Evolutionary conservation across 352 stramenopile genomes (phyloP).

Genomic region (Globisporangium spiculum): DNA sequence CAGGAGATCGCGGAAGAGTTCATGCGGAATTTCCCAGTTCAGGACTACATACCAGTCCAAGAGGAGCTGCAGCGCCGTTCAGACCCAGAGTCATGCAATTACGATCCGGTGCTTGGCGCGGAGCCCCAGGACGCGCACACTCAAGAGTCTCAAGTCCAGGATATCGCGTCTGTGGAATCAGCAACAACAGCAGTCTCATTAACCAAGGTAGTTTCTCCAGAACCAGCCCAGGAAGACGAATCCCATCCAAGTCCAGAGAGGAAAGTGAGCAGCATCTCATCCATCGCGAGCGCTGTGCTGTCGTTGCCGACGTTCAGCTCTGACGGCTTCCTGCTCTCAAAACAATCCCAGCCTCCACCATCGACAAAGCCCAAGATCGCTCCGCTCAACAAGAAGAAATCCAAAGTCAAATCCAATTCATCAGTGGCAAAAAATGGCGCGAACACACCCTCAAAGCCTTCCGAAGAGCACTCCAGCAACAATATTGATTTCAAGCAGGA

Average conservation of each 20-base stretch:
- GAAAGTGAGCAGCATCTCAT: slow-evolving; percentile 20
- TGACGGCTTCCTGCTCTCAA: slow-evolving; percentile 26
- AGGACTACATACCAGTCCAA: slow-evolving; percentile 61
- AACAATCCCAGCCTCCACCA: slow-evolving; percentile 21
- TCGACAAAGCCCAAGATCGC: slow-evolving; percentile 24
- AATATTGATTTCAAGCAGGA: slow-evolving; percentile 31
- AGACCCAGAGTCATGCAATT: too few species aligned
- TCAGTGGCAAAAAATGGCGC: slow-evolving; percentile 1
- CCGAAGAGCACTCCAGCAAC: not conserved
- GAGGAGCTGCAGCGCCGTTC: not conserved
- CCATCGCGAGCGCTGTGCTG: slow-evolving; percentile 48
- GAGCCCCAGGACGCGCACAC: too few species aligned
- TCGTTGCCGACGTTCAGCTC: slow-evolving; percentile 46
- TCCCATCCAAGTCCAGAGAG: not conserved
- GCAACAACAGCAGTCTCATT: not conserved
- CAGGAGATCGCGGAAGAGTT: slow-evolving; percentile 53
- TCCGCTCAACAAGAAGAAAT: slow-evolving; percentile 5
- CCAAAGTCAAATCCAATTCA: not conserved
- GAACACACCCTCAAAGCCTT: slow-evolving; percentile 4
- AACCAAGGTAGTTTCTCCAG: not conserved
- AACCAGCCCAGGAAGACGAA: not conserved
- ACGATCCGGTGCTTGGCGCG: not conserved
- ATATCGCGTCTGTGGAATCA: not conserved
- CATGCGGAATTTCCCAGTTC: slow-evolving; percentile 63
- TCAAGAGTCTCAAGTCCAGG: too few species aligned